Evolutionary conservation across 441 rosid genomes (phyloP).

Genomic region (Euphorbia corollata): DNA sequence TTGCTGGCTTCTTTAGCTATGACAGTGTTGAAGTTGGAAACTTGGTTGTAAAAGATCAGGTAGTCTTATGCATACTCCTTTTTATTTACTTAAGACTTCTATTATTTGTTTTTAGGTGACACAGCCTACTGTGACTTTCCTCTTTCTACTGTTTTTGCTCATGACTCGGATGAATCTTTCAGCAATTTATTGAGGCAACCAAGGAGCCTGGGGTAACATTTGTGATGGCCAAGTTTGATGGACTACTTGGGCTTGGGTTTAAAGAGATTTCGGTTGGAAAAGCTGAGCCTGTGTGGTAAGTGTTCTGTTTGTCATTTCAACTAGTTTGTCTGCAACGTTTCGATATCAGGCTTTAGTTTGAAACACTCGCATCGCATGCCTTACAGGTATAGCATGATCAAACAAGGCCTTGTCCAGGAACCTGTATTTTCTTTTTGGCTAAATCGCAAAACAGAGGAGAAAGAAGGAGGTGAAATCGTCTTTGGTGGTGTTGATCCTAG

Average conservation of each 20-base stretch:
- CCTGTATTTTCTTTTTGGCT: constrained; percentile 84
- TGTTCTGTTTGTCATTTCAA: constrained; percentile 1
- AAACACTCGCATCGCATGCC: constrained; percentile 18
- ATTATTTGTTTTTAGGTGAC: neutral
- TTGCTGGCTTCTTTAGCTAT: constrained; percentile 71
- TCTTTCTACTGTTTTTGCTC: neutral
- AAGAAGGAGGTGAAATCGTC: constrained; percentile 67
- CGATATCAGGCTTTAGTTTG: constrained; percentile 1
- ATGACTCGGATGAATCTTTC: constrained; percentile 4
- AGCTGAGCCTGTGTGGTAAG: constrained; percentile 69
- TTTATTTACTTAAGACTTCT: neutral
- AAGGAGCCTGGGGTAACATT: constrained; percentile 63
- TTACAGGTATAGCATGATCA: constrained; percentile 70
- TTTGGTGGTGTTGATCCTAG: constrained; percentile 75
- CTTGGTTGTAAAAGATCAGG: constrained; percentile 62
- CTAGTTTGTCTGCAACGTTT: neutral
- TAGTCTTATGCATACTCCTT: constrained; percentile 17
- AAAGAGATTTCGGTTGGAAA: constrained; percentile 72
- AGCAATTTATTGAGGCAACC: constrained; percentile 84
- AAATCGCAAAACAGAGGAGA: constrained; percentile 53
- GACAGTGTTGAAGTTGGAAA: constrained; percentile 58
- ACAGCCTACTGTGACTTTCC: neutral
- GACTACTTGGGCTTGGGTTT: constrained; percentile 79
- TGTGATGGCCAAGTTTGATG: constrained; percentile 74
- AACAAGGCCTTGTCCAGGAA: constrained; percentile 58